Percentiles rank a stretch among this genome's conserved stretches.
Evolutionary conservation across 805 yeast species (phyloP).

Genomic region (Hanseniaspora meyeri): DNA sequence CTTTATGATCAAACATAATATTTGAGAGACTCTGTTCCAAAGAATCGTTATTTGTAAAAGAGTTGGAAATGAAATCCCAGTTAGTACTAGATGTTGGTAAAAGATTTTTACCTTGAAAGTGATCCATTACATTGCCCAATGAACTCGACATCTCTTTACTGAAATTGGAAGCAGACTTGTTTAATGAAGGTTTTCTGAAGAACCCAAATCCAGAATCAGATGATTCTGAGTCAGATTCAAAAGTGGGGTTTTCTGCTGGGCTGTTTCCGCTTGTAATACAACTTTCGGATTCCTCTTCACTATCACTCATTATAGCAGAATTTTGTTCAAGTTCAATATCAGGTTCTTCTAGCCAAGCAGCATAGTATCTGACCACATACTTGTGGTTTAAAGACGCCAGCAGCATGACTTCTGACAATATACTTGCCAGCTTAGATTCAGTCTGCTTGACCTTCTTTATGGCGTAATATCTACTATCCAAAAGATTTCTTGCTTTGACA

Average conservation of each 20-base stretch:
- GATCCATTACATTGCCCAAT: not conserved
- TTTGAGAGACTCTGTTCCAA: conserved; percentile 6
- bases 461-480: conserved; percentile 93
- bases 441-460: conserved; percentile 80
- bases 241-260: conserved; percentile 24
- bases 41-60: conserved; percentile 28
- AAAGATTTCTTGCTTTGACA: conserved; percentile 84
- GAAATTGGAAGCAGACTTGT: conserved; percentile 23
- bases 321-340: conserved; percentile 27
- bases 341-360: conserved; percentile 89
- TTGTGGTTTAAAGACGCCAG: conserved; percentile 88
- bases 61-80: conserved; percentile 59
- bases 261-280: conserved; percentile 26
- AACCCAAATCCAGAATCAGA: conserved; percentile 4
- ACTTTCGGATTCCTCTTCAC: not conserved
- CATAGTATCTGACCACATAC: conserved; percentile 89
- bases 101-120: not conserved
- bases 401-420: conserved; percentile 81
- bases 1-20: conserved; percentile 11
- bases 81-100: conserved; percentile 20
- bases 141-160: conserved; percentile 15
- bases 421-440: conserved; percentile 63
- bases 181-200: conserved; percentile 24
- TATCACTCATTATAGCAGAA: conserved; percentile 24
- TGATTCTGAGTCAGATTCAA: conserved; percentile 21